phyloP scores from a whole-genome alignment of 176 grass and related monocot species.

The Triticum dicoccoides region DNA sequence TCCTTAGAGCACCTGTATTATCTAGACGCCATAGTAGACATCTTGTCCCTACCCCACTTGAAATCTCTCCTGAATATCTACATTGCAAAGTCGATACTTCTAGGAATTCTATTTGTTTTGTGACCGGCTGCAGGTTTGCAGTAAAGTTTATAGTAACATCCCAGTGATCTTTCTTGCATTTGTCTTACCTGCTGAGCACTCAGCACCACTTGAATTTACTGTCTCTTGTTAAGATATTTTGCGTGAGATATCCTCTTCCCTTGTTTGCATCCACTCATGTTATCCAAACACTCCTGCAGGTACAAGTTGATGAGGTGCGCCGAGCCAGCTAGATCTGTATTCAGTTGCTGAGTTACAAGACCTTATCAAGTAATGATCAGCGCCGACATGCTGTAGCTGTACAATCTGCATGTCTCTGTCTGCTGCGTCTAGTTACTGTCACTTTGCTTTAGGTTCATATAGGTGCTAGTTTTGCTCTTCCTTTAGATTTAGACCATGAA shows the following conservation, averaged over 20 bases:
- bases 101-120: neutral
- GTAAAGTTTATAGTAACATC: neutral
- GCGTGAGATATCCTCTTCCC: neutral
- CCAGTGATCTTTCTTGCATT: neutral
- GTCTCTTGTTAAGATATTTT: neutral
- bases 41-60: neutral
- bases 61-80: slow-evolving; percentile 3
- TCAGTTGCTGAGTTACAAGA: neutral
- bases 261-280: neutral
- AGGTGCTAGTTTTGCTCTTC: neutral
- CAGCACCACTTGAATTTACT: neutral
- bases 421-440: neutral
- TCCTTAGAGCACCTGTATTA: neutral
- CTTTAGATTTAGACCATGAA: slow-evolving; percentile 15
- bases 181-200: neutral
- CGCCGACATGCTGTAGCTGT: neutral
- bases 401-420: neutral
- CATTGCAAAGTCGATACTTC: neutral
- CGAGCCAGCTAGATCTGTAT: neutral
- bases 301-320: neutral
- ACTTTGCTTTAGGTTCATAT: slow-evolving; percentile 8
- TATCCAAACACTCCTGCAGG: slow-evolving; percentile 24
- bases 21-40: neutral
- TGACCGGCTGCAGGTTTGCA: neutral
- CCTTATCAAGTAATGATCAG: neutral